These are phyloP conservation scores for Botryotinia globosa DNA, from an alignment of 2,329 filamentous ascomycete genomes.

Conservation along the genomic window DNA sequence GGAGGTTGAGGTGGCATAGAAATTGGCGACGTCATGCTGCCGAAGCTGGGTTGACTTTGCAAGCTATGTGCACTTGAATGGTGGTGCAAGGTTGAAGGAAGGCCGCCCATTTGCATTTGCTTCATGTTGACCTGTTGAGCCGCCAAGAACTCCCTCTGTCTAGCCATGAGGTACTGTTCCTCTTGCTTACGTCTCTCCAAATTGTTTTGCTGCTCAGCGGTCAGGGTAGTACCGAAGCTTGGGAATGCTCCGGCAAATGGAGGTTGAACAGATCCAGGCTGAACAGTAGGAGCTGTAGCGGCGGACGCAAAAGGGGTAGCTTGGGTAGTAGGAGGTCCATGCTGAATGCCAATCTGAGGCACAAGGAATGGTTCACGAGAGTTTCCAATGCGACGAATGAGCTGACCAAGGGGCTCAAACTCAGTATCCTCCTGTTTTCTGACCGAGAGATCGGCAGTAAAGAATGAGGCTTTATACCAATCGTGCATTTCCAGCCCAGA, in stretches of 20 bases:
- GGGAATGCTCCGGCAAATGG: slow-evolving; percentile 93
- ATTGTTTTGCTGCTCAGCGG: slow-evolving; percentile 96
- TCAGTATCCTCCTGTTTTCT: slow-evolving; percentile 92
- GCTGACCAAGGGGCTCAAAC: slow-evolving; percentile 90
- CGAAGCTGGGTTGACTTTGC: slow-evolving; percentile 95
- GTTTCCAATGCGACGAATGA: slow-evolving; percentile 94
- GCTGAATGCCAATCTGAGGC: slow-evolving; percentile 91
- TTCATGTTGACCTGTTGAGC: slow-evolving; percentile 78
- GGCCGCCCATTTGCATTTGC: slow-evolving; percentile 63
- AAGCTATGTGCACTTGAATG: slow-evolving; percentile 94
- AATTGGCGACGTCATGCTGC: slow-evolving; percentile 86
- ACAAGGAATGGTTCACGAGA: slow-evolving; percentile 96
- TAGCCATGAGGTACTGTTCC: slow-evolving; percentile 94
- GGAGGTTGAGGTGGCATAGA: slow-evolving; percentile 56
- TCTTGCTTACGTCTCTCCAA: slow-evolving; percentile 95
- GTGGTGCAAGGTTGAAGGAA: slow-evolving; percentile 66
- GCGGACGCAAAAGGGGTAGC: slow-evolving; percentile 38
- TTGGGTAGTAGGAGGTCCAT: slow-evolving; percentile 66
- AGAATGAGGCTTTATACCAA: slow-evolving; percentile 99
- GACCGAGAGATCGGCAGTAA: slow-evolving; percentile 88
- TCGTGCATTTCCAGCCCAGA: slow-evolving; percentile 99
- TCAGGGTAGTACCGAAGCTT: slow-evolving; percentile 92
- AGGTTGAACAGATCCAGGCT: slow-evolving; percentile 68
- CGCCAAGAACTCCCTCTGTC: slow-evolving; percentile 89
- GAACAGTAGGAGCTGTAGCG: slow-evolving; percentile 44